Evolutionary conservation across 1,284 basidiomycete species (phyloP).

Genomic region (Pyrrhoderma lamaoense): DNA sequence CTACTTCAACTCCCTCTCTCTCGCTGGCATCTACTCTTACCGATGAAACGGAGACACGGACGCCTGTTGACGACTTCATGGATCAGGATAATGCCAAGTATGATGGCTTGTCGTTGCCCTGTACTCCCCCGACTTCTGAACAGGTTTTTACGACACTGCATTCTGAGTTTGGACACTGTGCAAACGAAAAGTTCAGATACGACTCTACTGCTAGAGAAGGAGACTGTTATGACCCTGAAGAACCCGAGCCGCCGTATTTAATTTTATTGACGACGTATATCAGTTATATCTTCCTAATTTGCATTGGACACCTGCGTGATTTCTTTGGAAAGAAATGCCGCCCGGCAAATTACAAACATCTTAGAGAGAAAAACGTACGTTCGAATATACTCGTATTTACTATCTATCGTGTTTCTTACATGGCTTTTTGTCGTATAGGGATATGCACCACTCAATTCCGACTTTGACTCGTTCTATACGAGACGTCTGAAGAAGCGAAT

Average conservation of each 20-base stretch:
- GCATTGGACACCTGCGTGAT: constrained; percentile 89
- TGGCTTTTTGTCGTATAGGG: constrained; percentile 47
- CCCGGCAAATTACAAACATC: constrained; percentile 68
- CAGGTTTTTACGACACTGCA: constrained; percentile 71
- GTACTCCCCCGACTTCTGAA: constrained; percentile 63
- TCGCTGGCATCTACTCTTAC: constrained; percentile 17
- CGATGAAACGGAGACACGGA: constrained; percentile 3
- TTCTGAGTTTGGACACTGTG: constrained; percentile 82
- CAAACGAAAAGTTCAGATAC: constrained; percentile 62
- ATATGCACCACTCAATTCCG: constrained; percentile 94
- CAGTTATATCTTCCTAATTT: constrained; percentile 83
- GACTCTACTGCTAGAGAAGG: constrained; percentile 53
- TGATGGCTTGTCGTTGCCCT: constrained; percentile 51
- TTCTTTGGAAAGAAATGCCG: constrained; percentile 88
- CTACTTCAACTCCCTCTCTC: constrained; percentile 15
- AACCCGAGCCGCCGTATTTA: constrained; percentile 84
- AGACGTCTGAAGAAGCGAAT: constrained; percentile 90
- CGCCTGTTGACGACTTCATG: constrained; percentile 2
- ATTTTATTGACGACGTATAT: constrained; percentile 90
- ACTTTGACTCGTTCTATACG: constrained; percentile 99
- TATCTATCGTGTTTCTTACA: constrained; percentile 3
- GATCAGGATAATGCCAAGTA: constrained; percentile 32
- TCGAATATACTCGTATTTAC: constrained; percentile 7
- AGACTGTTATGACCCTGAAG: constrained; percentile 44
- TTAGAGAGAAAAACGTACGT: constrained; percentile 77